phyloP scores from a whole-genome alignment of 495 filamentous ascomycete species.

The Talaromyces stipitatus region DNA sequence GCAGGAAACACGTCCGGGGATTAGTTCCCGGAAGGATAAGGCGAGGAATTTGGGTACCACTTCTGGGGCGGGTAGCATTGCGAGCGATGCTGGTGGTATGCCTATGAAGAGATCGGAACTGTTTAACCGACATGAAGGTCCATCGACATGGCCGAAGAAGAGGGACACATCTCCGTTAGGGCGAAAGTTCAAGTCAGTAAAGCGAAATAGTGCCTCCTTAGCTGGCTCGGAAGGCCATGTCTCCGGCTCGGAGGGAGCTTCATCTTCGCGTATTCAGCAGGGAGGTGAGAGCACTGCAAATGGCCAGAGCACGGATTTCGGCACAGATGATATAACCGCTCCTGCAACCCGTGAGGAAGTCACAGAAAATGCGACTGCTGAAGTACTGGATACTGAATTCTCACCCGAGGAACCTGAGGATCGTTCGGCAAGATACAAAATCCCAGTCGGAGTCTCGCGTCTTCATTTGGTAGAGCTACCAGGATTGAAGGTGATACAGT shows the following conservation, averaged over 20 bases:
- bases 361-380: neutral
- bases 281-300: neutral
- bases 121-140: neutral
- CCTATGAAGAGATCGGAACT: neutral
- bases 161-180: neutral
- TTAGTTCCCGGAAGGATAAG: neutral
- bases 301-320: neutral
- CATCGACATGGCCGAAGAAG: neutral
- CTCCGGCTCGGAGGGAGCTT: neutral
- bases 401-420: constrained; percentile 7
- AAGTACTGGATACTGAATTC: constrained; percentile 3
- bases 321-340: neutral
- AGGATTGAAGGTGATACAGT: constrained; percentile 31
- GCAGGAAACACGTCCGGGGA: neutral
- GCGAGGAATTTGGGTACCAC: neutral
- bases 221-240: neutral
- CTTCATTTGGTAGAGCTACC: constrained; percentile 54
- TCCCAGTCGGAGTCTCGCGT: constrained; percentile 71
- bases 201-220: neutral
- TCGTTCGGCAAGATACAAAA: constrained; percentile 18
- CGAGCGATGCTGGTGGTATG: neutral
- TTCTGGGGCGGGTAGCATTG: neutral
- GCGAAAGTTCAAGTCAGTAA: neutral
- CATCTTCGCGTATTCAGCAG: neutral
- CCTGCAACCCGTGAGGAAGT: neutral